These are phyloP conservation scores for Scytalidium lignicola DNA, from an alignment of 2,329 filamentous ascomycete species.

Conservation along the genomic window DNA sequence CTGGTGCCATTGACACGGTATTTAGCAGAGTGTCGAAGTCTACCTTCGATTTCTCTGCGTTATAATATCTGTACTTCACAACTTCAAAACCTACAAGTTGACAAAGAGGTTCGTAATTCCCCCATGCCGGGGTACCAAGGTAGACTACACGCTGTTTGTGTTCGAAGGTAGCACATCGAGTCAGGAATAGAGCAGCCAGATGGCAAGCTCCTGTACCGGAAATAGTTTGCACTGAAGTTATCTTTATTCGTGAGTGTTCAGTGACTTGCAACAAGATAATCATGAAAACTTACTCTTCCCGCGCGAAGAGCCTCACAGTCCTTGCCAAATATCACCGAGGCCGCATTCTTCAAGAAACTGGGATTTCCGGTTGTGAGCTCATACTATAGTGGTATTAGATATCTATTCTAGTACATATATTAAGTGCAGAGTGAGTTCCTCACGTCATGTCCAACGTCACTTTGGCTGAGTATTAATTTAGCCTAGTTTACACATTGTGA, in stretches of 20 bases:
- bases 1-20: constrained; percentile 20
- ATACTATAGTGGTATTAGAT: constrained; percentile 22
- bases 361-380: constrained; percentile 30
- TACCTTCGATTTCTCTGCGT: constrained; percentile 18
- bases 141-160: constrained; percentile 22
- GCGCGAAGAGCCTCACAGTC: background rate
- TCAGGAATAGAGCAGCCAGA: constrained; percentile 27
- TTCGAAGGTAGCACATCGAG: constrained; percentile 17
- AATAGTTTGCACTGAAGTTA: constrained; percentile 33
- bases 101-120: constrained; percentile 30
- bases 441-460: constrained; percentile 24
- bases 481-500: constrained; percentile 11
- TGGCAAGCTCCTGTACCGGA: constrained; percentile 34
- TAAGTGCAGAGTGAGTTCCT: no score
- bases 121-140: constrained; percentile 29
- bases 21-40: constrained; percentile 24
- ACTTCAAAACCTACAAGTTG: constrained; percentile 25
- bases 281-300: background rate
- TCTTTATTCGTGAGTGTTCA: constrained; percentile 7
- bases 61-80: constrained; percentile 27
- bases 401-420: constrained; percentile 1
- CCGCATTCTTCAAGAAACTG: constrained; percentile 19
- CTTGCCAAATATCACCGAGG: constrained; percentile 28
- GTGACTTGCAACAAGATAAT: background rate
- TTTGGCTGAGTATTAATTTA: constrained; percentile 15